A percentile compares a stretch with the other conserved stretches of the same genome.
Evolutionary conservation across 2,329 filamentous ascomycete species (phyloP).

Genomic region (Penicillium sp.): DNA sequence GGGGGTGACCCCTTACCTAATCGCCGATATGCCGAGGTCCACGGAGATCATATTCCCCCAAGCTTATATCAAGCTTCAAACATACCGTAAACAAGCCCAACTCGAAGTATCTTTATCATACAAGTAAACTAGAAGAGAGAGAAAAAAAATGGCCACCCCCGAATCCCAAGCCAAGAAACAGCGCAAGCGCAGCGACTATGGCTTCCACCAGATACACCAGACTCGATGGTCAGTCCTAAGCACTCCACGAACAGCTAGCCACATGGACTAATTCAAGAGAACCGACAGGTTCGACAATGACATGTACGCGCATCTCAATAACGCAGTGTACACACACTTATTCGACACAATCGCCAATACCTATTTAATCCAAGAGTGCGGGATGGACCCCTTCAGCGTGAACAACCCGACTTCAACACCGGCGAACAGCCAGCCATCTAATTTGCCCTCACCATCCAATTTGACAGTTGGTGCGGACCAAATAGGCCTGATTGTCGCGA

Average conservation of each 20-base stretch:
- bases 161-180: conserved; percentile 57
- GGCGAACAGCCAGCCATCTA: conserved; percentile 9
- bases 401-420: conserved; percentile 23
- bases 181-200: conserved; percentile 67
- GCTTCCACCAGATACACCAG: conserved; percentile 75
- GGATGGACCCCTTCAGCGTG: conserved; percentile 66
- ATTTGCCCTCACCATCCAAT: not conserved
- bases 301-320: conserved; percentile 94
- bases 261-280: not conserved
- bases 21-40: conserved; percentile 19
- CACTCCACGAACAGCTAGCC: not conserved
- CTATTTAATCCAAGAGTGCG: conserved; percentile 78
- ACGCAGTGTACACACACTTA: conserved; percentile 79
- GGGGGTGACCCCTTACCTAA: conserved; percentile 16
- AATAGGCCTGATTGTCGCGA: conserved; percentile 81
- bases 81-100: not conserved
- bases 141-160: conserved; percentile 25
- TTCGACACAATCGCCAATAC: conserved; percentile 90
- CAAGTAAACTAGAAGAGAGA: not conserved
- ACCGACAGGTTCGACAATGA: conserved; percentile 80
- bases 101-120: not conserved
- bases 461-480: conserved; percentile 49
- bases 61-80: conserved; percentile 2
- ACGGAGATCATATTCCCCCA: conserved; percentile 7
- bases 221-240: conserved; percentile 69